phyloP scores from a whole-genome alignment of 768 basidiomycete genomes.

The Tulasnella sp. region DNA sequence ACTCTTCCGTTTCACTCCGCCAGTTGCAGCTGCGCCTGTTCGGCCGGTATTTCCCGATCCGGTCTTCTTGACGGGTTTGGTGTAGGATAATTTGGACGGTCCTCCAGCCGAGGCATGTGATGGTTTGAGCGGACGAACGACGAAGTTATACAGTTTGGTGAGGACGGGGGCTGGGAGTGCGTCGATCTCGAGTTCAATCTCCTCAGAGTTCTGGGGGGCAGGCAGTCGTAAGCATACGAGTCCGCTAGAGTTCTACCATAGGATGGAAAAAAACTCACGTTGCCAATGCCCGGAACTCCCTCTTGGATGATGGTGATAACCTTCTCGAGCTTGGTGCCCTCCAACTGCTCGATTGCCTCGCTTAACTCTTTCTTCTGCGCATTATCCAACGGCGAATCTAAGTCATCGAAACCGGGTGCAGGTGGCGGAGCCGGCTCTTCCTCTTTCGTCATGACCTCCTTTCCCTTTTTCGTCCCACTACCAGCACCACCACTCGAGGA shows the following conservation, averaged over 20 bases:
- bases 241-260: not conserved
- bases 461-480: not conserved
- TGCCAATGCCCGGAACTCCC: constrained; percentile 75
- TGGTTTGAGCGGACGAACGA: constrained; percentile 54
- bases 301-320: constrained; percentile 19
- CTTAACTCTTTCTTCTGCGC: constrained; percentile 95
- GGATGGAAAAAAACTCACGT: constrained; percentile 44
- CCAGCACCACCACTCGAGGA: constrained; percentile 45
- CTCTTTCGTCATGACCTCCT: not conserved
- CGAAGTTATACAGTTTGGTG: constrained; percentile 91
- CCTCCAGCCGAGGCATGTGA: constrained; percentile 15
- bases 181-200: constrained; percentile 98
- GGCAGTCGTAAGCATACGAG: too few relatives aligned
- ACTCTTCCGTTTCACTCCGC: constrained; percentile 84
- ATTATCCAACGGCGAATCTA: constrained; percentile 52
- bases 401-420: constrained; percentile 34
- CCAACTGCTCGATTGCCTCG: constrained; percentile 81
- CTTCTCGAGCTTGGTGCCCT: constrained; percentile 36
- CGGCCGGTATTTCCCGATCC: constrained; percentile 36
- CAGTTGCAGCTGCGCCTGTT: constrained; percentile 64
- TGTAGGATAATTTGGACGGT: constrained; percentile 12
- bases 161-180: constrained; percentile 75
- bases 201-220: constrained; percentile 96
- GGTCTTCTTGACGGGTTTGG: constrained; percentile 29
- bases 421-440: not conserved